These are phyloP conservation scores for Candida sp. DNA, from an alignment of 1,139 yeast species.

Conservation along the genomic window DNA sequence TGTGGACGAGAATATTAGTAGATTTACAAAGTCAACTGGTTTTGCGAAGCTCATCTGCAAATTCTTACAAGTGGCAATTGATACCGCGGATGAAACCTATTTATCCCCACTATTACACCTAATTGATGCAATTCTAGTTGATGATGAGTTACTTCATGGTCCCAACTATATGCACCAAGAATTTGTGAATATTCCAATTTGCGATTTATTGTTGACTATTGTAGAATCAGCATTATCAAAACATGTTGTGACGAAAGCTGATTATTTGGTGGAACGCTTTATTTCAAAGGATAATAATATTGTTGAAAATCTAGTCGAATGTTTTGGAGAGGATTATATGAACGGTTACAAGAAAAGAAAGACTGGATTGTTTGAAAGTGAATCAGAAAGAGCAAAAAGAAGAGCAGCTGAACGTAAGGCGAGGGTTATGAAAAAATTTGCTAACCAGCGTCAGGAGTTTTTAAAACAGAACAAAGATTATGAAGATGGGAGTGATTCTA, in stretches of 20 bases:
- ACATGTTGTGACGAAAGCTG: slow-evolving; percentile 50
- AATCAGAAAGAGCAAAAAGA: slow-evolving; percentile 43
- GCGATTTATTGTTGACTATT: slow-evolving; percentile 51
- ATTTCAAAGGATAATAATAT: slow-evolving; percentile 47
- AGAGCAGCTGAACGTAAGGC: slow-evolving; percentile 35
- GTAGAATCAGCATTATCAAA: slow-evolving; percentile 51
- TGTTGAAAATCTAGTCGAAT: slow-evolving; percentile 46
- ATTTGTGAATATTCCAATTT: slow-evolving; percentile 54
- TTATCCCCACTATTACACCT: slow-evolving; percentile 62
- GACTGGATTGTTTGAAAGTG: slow-evolving; percentile 24
- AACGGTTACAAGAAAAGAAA: slow-evolving; percentile 33
- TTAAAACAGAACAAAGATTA: slow-evolving; percentile 27
- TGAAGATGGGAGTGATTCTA: slow-evolving; percentile 5
- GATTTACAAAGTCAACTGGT: slow-evolving; percentile 46
- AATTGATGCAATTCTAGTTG: slow-evolving; percentile 60
- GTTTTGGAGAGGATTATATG: slow-evolving; percentile 57
- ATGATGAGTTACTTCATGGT: slow-evolving; percentile 47
- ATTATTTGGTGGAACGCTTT: slow-evolving; percentile 47
- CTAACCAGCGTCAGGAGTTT: slow-evolving; percentile 37
- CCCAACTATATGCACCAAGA: slow-evolving; percentile 32
- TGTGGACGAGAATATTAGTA: slow-evolving; percentile 39
- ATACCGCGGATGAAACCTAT: slow-evolving; percentile 48
- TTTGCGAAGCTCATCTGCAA: slow-evolving; percentile 60
- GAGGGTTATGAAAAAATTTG: slow-evolving; percentile 40
- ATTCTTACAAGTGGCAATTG: slow-evolving; percentile 49